Evolutionary conservation across 768 basidiomycete genomes (phyloP), one percentile per base, ranked within the genome.

Genomic region (Guyanaporus albipodus): DNA sequence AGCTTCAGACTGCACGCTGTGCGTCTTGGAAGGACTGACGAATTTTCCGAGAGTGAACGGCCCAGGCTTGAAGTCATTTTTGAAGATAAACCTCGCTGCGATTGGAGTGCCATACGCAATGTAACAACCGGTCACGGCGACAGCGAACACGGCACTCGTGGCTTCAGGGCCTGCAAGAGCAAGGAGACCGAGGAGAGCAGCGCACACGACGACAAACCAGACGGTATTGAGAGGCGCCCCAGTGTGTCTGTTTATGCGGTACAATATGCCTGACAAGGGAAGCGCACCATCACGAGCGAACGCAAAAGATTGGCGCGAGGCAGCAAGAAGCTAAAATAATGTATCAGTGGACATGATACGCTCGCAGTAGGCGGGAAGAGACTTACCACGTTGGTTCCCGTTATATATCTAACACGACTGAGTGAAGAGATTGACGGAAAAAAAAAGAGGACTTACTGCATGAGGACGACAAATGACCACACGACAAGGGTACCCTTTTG

Each of bases 241-340:
- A 4, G 77, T 81, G 46, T 58, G 68, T 5, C 53, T 44, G 57
- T 82, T 77, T 66, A 84, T 73, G 52, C 73, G 68, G 55, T 82
- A 82, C 17, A 83, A 67, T 46, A 66, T 72, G 4, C 54, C 52
- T 2, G 83, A 83, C 38, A 80, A 65, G 1, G 83, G 82, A 6
- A 84, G 75, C 2, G 77, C 82, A 27, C 80, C 79, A 52, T 84
- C 78, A n/a, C 82, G 72, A 1, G 79, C 65, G 53, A 81, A 80
- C 0, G 79, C 79, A 43, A 80, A 80, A 10, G 71, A 67, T 59
- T 79, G 79, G n/a, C 78, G 75, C 1, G 77, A 78, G 18, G 76
- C 62, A 10, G 76, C 74, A 14, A 76, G 68, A n/a, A 77, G 52
- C 74, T 70, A 38, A 27, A 31, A 31, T 39, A 26, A 52, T 46